Percentiles rank a stretch among this genome's conserved stretches.
These are phyloP conservation scores for Microstegium vimineum DNA, from an alignment of 176 grass and related monocot genomes.

Conservation along the genomic window DNA sequence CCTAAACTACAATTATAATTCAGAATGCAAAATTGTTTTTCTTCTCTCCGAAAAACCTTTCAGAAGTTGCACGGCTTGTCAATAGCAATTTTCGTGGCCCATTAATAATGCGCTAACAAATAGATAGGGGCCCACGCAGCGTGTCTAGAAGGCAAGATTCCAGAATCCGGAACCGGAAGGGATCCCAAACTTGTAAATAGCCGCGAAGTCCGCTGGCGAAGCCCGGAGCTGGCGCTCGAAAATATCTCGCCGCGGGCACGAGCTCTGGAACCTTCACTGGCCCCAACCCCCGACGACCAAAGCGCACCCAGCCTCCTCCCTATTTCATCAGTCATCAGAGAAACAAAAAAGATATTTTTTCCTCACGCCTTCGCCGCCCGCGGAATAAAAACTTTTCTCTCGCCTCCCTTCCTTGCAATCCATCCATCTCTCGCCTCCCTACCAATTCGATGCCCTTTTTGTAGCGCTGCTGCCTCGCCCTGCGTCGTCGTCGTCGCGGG, in stretches of 20 bases:
- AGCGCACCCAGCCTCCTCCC: not conserved
- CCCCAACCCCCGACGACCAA: constrained; percentile 35
- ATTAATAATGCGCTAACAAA: not conserved
- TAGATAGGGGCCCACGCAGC: not conserved
- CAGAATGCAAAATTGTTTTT: no score
- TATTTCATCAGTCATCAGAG: not conserved
- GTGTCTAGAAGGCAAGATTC: not conserved
- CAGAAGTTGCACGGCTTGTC: not conserved
- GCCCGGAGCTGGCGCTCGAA: not conserved
- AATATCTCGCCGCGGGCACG: constrained; percentile 59
- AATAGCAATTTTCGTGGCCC: not conserved
- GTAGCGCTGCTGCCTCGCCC: not conserved
- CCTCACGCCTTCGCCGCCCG: not conserved
- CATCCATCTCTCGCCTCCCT: not conserved
- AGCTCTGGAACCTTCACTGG: constrained; percentile 87
- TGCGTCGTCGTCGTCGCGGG: not conserved
- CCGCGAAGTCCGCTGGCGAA: not conserved
- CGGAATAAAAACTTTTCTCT: constrained; percentile 9
- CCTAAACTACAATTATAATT: no score
- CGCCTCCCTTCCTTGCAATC: constrained; percentile 4
- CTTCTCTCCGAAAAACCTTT: no score
- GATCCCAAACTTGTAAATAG: constrained; percentile 48
- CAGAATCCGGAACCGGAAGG: not conserved
- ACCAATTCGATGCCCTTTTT: constrained; percentile 29
- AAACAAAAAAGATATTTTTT: constrained; percentile 29